Percentiles rank a stretch among this genome's conserved stretches.
phyloP scores from a whole-genome alignment of 2,329 filamentous ascomycete genomes.

The Ophioceras dolichostomum region DNA sequence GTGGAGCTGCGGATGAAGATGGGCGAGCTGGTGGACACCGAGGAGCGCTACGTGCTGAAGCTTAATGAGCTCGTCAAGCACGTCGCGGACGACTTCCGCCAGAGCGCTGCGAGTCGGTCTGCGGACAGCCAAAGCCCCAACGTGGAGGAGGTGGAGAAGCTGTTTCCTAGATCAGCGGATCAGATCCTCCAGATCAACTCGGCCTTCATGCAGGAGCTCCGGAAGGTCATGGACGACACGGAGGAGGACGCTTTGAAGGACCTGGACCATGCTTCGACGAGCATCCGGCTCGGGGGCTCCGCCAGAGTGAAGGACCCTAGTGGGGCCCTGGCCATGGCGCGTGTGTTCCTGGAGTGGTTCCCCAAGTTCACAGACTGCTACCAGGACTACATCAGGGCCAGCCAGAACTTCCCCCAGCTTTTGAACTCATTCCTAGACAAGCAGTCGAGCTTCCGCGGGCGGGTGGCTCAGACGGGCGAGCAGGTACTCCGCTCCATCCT shows the following conservation, averaged over 20 bases:
- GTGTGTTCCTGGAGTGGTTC: constrained; percentile 80
- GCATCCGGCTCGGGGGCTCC: constrained; percentile 24
- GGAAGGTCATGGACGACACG: constrained; percentile 66
- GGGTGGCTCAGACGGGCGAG: constrained; percentile 74
- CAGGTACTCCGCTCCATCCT: constrained; percentile 82
- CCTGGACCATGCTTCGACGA: constrained; percentile 44
- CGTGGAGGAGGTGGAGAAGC: constrained; percentile 56
- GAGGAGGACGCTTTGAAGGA: constrained; percentile 70
- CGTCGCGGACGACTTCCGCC: constrained; percentile 68
- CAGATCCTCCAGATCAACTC: constrained; percentile 73
- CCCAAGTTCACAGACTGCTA: constrained; percentile 87
- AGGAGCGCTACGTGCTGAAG: constrained; percentile 87
- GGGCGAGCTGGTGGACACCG: constrained; percentile 82
- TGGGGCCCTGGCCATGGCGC: constrained; percentile 67
- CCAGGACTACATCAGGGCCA: constrained; percentile 82
- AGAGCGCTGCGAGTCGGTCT: constrained; percentile 48
- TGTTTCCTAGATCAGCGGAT: constrained; percentile 75
- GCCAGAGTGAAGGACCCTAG: constrained; percentile 55
- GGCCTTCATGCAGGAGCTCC: constrained; percentile 65
- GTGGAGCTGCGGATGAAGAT: constrained; percentile 77
- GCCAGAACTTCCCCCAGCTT: constrained; percentile 73
- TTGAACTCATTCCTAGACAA: constrained; percentile 69
- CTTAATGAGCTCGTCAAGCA: constrained; percentile 71
- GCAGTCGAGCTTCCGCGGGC: constrained; percentile 70
- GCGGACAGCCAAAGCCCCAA: constrained; percentile 57